Conservation (phyloP, 2,329 filamentous ascomycete species). For the Calonectria fujianensis region DNA sequence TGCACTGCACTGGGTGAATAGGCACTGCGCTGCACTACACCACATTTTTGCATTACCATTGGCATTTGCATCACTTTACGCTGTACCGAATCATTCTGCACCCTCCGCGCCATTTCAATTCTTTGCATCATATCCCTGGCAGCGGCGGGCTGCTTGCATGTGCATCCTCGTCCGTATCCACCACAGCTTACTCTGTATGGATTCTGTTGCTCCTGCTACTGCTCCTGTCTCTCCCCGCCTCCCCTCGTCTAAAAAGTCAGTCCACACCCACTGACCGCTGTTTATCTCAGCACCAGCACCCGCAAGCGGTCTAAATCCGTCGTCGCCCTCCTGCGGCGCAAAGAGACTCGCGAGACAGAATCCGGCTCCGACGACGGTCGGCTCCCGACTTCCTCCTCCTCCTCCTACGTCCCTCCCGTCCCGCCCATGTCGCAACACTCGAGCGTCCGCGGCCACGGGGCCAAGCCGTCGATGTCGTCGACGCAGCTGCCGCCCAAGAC, state of each 20-base stretch:
- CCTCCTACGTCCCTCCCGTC: constrained; percentile 53
- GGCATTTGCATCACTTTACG: constrained; percentile 10
- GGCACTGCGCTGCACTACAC: neutral
- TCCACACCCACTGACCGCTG: constrained; percentile 57
- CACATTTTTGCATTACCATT: neutral
- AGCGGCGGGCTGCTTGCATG: constrained; percentile 38
- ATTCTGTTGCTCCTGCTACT: constrained; percentile 42
- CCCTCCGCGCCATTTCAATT: constrained; percentile 26
- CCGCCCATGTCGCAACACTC: constrained; percentile 61
- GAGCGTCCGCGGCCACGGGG: constrained; percentile 65
- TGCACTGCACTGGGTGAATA: neutral
- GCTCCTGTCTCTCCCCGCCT: constrained; percentile 36
- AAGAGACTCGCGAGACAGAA: constrained; percentile 70
- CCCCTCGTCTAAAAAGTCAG: constrained; percentile 49
- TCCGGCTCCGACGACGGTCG: constrained; percentile 72
- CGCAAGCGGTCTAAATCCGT: constrained; percentile 75
- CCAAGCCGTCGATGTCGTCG: constrained; percentile 69
- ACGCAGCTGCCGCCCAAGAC: constrained; percentile 55
- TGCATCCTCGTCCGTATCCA: constrained; percentile 35
- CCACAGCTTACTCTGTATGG: constrained; percentile 48
- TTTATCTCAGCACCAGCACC: constrained; percentile 54
- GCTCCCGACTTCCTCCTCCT: constrained; percentile 58
- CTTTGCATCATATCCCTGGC: constrained; percentile 35
- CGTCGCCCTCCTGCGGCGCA: constrained; percentile 72
- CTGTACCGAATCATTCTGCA: constrained; percentile 19